Percentiles rank a stretch among this genome's conserved stretches.
These are phyloP conservation scores for Akanthomyces muscarius DNA, from an alignment of 2,329 filamentous ascomycete species.

Conservation along the genomic window DNA sequence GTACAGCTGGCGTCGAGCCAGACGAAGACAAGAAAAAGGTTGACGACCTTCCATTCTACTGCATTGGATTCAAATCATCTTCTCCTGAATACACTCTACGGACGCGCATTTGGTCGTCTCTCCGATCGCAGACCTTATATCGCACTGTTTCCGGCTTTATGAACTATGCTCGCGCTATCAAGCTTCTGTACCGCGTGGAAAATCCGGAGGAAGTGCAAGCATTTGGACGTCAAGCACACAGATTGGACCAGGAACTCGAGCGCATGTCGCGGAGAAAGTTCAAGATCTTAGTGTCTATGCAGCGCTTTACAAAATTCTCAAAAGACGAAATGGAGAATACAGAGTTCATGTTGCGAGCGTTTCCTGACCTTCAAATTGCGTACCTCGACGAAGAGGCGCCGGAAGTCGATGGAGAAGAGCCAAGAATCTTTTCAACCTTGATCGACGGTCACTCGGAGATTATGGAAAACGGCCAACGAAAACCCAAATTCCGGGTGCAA, in stretches of 20 bases:
- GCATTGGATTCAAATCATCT: constrained; percentile 99
- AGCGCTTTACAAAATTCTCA: constrained; percentile 97
- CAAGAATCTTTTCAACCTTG: constrained; percentile 87
- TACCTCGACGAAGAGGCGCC: constrained; percentile 96
- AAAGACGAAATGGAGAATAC: constrained; percentile 99
- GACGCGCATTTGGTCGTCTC: constrained; percentile 96
- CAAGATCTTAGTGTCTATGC: constrained; percentile 96
- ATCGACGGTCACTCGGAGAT: constrained; percentile 97
- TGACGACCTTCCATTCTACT: constrained; percentile 98
- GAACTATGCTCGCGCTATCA: constrained; percentile 99
- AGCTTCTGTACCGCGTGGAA: constrained; percentile 95
- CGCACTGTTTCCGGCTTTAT: constrained; percentile 98
- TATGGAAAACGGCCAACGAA: constrained; percentile 94
- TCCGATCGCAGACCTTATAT: constrained; percentile 95
- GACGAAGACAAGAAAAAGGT: constrained; percentile 96
- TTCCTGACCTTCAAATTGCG: constrained; percentile 95
- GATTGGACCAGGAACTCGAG: constrained; percentile 93
- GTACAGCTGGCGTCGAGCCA: constrained; percentile 36
- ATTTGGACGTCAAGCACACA: constrained; percentile 94
- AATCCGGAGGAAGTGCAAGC: constrained; percentile 99
- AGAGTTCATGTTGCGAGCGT: constrained; percentile 93
- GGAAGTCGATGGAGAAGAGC: constrained; percentile 84
- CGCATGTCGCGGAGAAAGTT: constrained; percentile 99
- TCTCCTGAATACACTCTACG: constrained; percentile 96
- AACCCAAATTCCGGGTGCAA: constrained; percentile 95